Conservation (phyloP, 2,329 filamentous ascomycete genomes). For the Elsinoe necatrix region DNA sequence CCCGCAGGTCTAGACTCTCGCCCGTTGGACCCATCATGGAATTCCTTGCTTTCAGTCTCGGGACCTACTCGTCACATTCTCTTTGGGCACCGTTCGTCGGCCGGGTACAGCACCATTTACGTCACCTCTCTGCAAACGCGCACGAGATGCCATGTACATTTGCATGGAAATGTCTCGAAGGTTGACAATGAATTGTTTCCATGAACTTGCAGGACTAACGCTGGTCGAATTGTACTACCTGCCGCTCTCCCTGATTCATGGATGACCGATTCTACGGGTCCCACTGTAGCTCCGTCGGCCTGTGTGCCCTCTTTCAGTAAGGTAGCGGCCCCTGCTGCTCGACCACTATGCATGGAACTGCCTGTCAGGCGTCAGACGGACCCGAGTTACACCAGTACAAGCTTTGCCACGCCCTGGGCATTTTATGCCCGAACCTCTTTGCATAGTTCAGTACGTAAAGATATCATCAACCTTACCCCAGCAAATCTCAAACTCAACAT, state of each 20-base stretch:
- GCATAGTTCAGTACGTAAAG: constrained; percentile 2
- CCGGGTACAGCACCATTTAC: constrained; percentile 5
- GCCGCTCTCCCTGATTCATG: constrained; percentile 3
- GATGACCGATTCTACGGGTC: constrained; percentile 1
- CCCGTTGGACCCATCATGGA: constrained; percentile 6
- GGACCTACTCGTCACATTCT: not conserved
- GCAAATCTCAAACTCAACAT: constrained; percentile 1
- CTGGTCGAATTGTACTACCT: not conserved
- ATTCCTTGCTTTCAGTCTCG: not conserved
- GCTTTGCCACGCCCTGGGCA: constrained; percentile 12
- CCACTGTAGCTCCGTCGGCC: constrained; percentile 4
- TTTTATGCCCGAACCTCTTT: constrained; percentile 5
- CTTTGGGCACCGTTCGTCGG: not conserved
- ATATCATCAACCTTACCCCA: not conserved
- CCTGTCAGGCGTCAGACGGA: constrained; percentile 8
- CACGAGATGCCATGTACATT: not conserved
- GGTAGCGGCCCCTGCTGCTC: not conserved
- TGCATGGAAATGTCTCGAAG: not conserved
- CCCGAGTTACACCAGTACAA: constrained; percentile 5
- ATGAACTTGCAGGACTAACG: not conserved
- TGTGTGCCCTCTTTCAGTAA: not conserved
- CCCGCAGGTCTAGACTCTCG: constrained; percentile 2
- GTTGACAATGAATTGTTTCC: not conserved
- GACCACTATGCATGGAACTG: constrained; percentile 10
- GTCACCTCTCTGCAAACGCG: not conserved